Base-by-base conservation (phyloP, 1,284 basidiomycete genomes). In the Neolentinus lepideus region DNA sequence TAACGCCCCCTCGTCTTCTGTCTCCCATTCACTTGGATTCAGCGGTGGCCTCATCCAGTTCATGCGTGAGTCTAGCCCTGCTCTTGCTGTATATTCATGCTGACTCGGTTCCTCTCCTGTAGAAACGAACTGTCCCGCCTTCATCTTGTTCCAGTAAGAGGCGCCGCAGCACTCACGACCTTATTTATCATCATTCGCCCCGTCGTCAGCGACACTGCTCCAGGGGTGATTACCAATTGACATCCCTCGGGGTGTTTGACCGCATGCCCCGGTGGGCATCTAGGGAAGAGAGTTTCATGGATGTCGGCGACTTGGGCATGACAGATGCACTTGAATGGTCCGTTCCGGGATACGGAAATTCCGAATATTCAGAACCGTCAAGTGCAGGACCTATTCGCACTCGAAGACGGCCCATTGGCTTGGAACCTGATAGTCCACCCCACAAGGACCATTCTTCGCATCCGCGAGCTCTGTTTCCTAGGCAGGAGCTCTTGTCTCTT, bases 41-140 rank as follows among this genome's bases (percentile, higher is more conserved):
- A 9, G 47, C 58, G 25, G 56, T 57, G 22, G 31, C 36, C 25
- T 58, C 62, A 52, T 58, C 59, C 47, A 43, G 54, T 29, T 12
- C 61, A 16, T 50, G 6, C 25, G 61, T 63, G 14, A 24, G 65
- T 59, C 16, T 24, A 35, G 19, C 12, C 29, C 12, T 12, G 6
- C 12, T 61, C 56, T 38, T 47, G 45, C 35, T 53, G 16, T 54
- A 36, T 35, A 54, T n/a, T 56, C 52, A 14, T 56, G 60, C 46
- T 56, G 14, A 33, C 57, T 53, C 31, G 54, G n/a, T 21, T 48
- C n/a, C 46, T 33, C 52, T 51, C 52, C 54, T 52, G 16, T 60
- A 75, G 70, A 69, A 61, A 53, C 58, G 69, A 6, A 72, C 71
- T 51, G 73, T 73, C 19, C 72, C 71, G 26, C 65, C 70, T 14